phyloP scores from a whole-genome alignment of 1,284 basidiomycete species.

The Pascua sp. region DNA sequence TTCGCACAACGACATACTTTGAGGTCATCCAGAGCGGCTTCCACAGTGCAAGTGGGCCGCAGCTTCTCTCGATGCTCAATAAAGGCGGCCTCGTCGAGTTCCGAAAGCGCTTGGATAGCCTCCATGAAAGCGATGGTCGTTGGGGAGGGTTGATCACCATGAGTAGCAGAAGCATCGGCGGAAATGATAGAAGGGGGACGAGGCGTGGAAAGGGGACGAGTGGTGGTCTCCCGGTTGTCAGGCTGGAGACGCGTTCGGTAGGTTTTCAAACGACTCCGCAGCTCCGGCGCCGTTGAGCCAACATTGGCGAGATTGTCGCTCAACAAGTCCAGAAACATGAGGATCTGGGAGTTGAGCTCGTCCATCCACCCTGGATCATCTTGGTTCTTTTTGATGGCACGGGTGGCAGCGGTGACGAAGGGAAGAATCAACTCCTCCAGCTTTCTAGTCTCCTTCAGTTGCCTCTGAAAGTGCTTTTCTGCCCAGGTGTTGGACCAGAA shows the following conservation, averaged over 20 bases:
- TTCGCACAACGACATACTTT: conserved; percentile 56
- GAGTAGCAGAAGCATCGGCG: neutral
- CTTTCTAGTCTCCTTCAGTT: conserved; percentile 93
- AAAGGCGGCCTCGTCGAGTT: conserved; percentile 13
- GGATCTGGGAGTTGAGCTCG: conserved; percentile 87
- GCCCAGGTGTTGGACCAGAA: conserved; percentile 81
- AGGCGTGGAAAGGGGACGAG: neutral
- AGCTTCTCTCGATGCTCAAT: conserved; percentile 13
- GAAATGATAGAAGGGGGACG: neutral
- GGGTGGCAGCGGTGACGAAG: conserved; percentile 86
- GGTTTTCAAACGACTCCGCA: conserved; percentile 49
- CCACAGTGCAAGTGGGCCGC: conserved; percentile 28
- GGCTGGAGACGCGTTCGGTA: conserved; percentile 11
- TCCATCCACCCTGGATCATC: conserved; percentile 84
- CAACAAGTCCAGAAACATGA: conserved; percentile 78
- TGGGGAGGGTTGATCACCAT: neutral
- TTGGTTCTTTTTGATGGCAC: conserved; percentile 70
- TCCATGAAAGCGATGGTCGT: neutral
- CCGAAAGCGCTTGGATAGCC: neutral
- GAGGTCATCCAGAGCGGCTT: conserved; percentile 78
- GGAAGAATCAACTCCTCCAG: conserved; percentile 95
- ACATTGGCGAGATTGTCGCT: conserved; percentile 70
- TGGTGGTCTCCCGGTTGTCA: neutral
- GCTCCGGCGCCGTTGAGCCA: conserved; percentile 75
- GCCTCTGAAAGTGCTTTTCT: conserved; percentile 74